Base-by-base conservation (phyloP, 441 rosid genomes). In the Pelargonium australe region DNA sequence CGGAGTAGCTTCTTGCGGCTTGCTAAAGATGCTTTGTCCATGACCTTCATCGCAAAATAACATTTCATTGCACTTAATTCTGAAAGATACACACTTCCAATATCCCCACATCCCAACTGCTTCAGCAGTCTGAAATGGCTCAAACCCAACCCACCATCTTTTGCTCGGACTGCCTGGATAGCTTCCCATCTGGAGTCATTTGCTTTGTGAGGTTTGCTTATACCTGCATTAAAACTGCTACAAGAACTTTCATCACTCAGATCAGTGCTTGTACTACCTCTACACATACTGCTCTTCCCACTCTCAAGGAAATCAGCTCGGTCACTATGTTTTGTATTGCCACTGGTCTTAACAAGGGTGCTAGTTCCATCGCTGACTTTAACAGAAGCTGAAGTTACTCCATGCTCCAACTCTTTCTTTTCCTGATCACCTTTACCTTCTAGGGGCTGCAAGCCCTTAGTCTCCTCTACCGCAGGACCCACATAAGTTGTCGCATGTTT, bases 181-280 rank as follows among this genome's bases (percentile, higher is more conserved):
- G 99, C 96, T 77, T 88, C 90, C 97, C 99, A 95, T 83, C 97
- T 78, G 1, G 97, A 96, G 79, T 95, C 97, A 72, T 95, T 95
- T 64, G 97, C 97, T 75, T 92, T 95, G 74, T 92, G 99, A 64
- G 99, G 99, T 75, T 92, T 95, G 69, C 89, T 91, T 63, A 89
- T 87, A 67, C 91, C 87, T 43, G 96, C 90, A 0, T 91, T 90
- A 63, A 86, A 69, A 76, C 86, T 95, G 80, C 99, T 92, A 96
- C 99, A 91, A 76, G 84, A 90, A 75, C 99, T 95, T 70, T 95
- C 99, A 82, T 95, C 99, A 47, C 99, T 95, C 57, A 91, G 81
- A 66, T 94, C 96, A 68, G 98, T 95, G 68, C 99, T 92, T 53
- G 87, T 89, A 40, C 97, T 95, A 64, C 90, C 99, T 76, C 90